Evolutionary conservation across 306 rosid species (phyloP), one percentile per base, ranked within the genome.

Genomic region (Delonix regia): DNA sequence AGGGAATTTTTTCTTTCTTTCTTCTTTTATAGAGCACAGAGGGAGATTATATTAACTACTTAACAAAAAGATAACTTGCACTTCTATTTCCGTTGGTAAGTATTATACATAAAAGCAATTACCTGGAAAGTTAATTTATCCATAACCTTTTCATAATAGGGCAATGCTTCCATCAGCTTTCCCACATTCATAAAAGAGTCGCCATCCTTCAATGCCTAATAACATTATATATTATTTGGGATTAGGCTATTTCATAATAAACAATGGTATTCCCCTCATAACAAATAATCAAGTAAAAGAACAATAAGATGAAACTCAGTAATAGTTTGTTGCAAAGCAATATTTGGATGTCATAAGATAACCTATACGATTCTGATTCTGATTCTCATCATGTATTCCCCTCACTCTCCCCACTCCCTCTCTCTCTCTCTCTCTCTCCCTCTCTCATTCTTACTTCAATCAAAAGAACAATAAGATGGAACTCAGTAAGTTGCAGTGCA

Each of bases 61-160:
- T 34, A 9, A 30, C 41, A 57, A 76, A 69, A 79, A 67, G 56
- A 80, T 27, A 72, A 13, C 42, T n/a, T 69, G 39, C 21, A 74
- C 52, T 34, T 22, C 74, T 34, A 55, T 21, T 18, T 9, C 27
- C 22, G 51, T 47, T 24, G 21, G 34, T 44, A 78, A 56, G 71
- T 45, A 72, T 49, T 21, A 71, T 55, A 33, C 41, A 45, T 60
- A 28, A 80, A 56, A 77, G 36, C n/a, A 36, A 76, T 73, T 86
- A 94, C 98, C 97, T 90, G 60, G 80, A 92, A 90, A 30, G 88
- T 64, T 77, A 94, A 44, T 77, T 88, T 86, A 15, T 86, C 92
- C 91, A 92, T 92, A 41, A 94, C 88, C 83, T 77, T 87, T 82
- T 92, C 88, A 81, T 90, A 90, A 76, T 80, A 89, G 39, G 97